These are phyloP conservation scores for Singerocomus inundabilis DNA, from an alignment of 1,284 basidiomycete genomes.

Conservation along the genomic window DNA sequence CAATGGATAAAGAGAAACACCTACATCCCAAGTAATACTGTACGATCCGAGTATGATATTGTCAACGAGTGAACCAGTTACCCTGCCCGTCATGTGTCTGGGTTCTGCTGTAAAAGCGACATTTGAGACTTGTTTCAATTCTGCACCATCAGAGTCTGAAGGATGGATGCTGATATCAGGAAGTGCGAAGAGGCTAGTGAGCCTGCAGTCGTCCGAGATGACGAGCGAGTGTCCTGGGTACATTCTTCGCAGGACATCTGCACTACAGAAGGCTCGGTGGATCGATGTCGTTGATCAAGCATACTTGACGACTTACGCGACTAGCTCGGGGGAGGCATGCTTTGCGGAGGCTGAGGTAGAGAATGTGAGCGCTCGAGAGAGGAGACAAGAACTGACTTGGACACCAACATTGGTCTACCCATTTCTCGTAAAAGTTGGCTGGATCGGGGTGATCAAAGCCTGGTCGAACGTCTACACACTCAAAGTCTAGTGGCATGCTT, in stretches of 20 bases:
- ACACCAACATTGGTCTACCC: slow-evolving; percentile 52
- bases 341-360: slow-evolving; percentile 47
- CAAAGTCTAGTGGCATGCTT: slow-evolving; percentile 21
- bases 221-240: slow-evolving; percentile 65
- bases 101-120: slow-evolving; percentile 49
- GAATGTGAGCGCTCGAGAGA: slow-evolving; percentile 4
- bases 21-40: slow-evolving; percentile 57
- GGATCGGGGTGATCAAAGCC: slow-evolving; percentile 8
- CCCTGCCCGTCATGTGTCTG: slow-evolving; percentile 37
- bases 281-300: neutral
- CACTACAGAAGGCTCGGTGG: slow-evolving; percentile 34
- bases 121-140: slow-evolving; percentile 47
- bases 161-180: slow-evolving; percentile 50
- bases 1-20: slow-evolving; percentile 13
- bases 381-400: neutral
- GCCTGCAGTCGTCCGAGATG: slow-evolving; percentile 44
- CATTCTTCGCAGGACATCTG: slow-evolving; percentile 49
- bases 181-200: slow-evolving; percentile 50
- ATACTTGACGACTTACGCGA: slow-evolving; percentile 39
- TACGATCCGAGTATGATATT: slow-evolving; percentile 55
- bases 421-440: slow-evolving; percentile 47
- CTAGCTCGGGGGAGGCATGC: slow-evolving; percentile 42
- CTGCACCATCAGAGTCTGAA: slow-evolving; percentile 4
- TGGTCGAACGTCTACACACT: slow-evolving; percentile 27
- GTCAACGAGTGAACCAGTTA: slow-evolving; percentile 54